Conservation (phyloP, 2,329 filamentous ascomycete species). For the Gliomastix tumulicola region DNA sequence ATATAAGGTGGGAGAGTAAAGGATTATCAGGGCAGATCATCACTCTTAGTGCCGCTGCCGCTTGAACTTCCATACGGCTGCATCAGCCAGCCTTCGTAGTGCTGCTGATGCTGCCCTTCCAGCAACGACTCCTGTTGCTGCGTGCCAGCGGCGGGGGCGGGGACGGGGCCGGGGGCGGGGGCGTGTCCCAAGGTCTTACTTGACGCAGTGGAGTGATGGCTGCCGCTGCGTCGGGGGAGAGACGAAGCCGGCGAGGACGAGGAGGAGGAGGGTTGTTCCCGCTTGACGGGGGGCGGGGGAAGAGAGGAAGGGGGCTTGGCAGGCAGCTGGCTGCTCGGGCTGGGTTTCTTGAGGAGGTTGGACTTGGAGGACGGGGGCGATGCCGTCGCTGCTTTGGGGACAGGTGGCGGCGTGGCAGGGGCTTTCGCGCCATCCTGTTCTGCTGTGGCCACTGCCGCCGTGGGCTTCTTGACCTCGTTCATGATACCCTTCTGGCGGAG, state of each 20-base stretch:
- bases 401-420: neutral
- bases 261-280: too few relatives aligned
- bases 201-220: too few relatives aligned
- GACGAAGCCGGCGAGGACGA: too few relatives aligned
- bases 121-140: too few relatives aligned
- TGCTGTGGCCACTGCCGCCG: constrained; percentile 9
- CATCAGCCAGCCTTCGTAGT: constrained; percentile 28
- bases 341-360: too few relatives aligned
- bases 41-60: constrained; percentile 20
- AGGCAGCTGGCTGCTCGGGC: constrained; percentile 20
- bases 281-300: constrained; percentile 24
- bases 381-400: neutral
- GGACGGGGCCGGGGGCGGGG: too few relatives aligned
- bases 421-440: neutral
- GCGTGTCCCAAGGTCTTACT: too few relatives aligned
- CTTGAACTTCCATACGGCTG: constrained; percentile 25
- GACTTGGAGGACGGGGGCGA: too few relatives aligned
- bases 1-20: too few relatives aligned
- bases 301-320: constrained; percentile 29
- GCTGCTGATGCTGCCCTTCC: too few relatives aligned
- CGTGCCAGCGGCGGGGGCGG: too few relatives aligned
- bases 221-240: too few relatives aligned
- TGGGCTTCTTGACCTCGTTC: constrained; percentile 11
- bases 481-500: constrained; percentile 53
- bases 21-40: constrained; percentile 20